phyloP scores from a whole-genome alignment of 169 alveolate genomes.

The Plasmodium inui region DNA sequence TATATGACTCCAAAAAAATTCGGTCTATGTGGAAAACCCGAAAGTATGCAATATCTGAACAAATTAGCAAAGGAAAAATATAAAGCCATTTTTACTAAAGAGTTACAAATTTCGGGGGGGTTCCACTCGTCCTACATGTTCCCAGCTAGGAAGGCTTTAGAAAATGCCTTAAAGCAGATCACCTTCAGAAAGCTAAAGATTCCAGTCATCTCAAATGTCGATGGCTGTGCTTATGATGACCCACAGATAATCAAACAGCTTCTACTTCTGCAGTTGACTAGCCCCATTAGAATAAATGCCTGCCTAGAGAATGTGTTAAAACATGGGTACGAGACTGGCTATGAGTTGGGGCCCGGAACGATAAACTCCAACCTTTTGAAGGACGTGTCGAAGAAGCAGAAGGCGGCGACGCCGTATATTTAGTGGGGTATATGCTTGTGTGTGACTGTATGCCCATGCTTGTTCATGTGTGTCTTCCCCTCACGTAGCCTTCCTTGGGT shows the following conservation, averaged over 20 bases:
- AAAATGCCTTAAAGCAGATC: slow-evolving; percentile 36
- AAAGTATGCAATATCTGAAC: slow-evolving; percentile 66
- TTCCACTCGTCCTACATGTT: slow-evolving; percentile 79
- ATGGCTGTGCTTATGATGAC: slow-evolving; percentile 77
- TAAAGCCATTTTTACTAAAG: slow-evolving; percentile 60
- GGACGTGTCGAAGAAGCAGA: slow-evolving; percentile 63
- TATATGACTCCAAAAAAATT: slow-evolving; percentile 73
- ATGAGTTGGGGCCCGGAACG: slow-evolving; percentile 80
- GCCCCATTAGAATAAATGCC: slow-evolving; percentile 74
- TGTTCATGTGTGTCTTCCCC: not conserved
- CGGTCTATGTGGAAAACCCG: slow-evolving; percentile 73
- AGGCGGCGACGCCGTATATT: slow-evolving; percentile 55
- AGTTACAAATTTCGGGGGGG: slow-evolving; percentile 78
- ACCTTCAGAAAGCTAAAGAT: slow-evolving; percentile 54
- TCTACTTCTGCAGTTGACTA: slow-evolving; percentile 77
- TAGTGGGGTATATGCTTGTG: not conserved
- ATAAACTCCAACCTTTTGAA: slow-evolving; percentile 70
- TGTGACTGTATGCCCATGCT: not conserved
- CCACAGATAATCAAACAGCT: slow-evolving; percentile 75
- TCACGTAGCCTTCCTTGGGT: not conserved
- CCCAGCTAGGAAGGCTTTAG: slow-evolving; percentile 77
- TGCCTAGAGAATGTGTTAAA: slow-evolving; percentile 60
- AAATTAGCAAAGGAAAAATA: slow-evolving; percentile 71
- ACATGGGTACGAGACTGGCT: slow-evolving; percentile 74
- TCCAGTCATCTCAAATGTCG: slow-evolving; percentile 81